Base-by-base conservation (phyloP, 2,329 filamentous ascomycete species). In the Phyllosticta citribraziliensis region DNA sequence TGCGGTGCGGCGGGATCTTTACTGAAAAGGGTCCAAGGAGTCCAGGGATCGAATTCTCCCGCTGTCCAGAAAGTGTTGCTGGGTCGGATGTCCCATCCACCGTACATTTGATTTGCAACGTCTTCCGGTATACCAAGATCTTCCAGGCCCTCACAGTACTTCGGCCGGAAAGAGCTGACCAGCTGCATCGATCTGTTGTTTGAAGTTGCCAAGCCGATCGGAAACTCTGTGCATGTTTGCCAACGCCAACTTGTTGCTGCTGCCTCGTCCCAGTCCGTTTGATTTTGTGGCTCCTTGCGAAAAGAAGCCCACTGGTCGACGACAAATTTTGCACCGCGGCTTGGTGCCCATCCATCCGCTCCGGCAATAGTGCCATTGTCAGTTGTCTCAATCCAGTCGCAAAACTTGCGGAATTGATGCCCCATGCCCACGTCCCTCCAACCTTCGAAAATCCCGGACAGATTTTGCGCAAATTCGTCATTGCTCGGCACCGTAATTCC, bases 11-110 rank as follows among this genome's bases (percentile, higher is more conserved):
- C 75, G 0, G 64, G 58, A 62, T 79, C 75, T 0, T 66, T 70
- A 2, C 75, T 76, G 0, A 81, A 70, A 0, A 76, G 72, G 0
- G 75, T 77, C 2, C 81, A 68, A 0, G 78, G 75, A 20, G 77
- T 71, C 80, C 80, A 83, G 3, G 80, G 79, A 61, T 83, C 80
- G 64, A 76, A 80, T 60, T 82, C 74, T 4, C 79, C 79, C 24
- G 73, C 76, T 55, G 72, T 77, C 72, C 78, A 82, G 70, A 78
- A 82, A 1, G 75, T 73, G 62, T 82, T 81, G 10, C 78, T 79
- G 11, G 80, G 80, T 1, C 79, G 76, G 59, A 81, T 78, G 51
- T 67, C 66, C 80, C 80, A 83, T 58, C 80, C 80, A 24, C 80
- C 79, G 40, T 78, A n/a, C n/a, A n/a, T n/a, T n/a, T n/a, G n/a